These are phyloP conservation scores for Sextonia rubra DNA, from an alignment of 164 flowering plant species.

Conservation along the genomic window DNA sequence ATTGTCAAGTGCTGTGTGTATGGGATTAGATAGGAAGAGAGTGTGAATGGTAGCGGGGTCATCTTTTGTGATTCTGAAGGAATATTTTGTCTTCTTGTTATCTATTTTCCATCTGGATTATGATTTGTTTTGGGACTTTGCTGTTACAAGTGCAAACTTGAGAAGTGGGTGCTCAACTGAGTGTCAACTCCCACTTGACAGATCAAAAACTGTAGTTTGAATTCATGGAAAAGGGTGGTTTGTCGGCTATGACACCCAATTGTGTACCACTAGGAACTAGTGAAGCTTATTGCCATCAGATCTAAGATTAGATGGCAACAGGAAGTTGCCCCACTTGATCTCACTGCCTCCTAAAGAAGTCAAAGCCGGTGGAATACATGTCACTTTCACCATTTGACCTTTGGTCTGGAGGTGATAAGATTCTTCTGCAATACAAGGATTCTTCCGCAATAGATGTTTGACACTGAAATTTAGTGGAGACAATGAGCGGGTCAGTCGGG, in stretches of 20 bases:
- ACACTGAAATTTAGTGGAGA: too few relatives aligned
- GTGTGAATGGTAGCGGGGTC: background rate
- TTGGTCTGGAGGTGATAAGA: background rate
- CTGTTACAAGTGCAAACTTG: background rate
- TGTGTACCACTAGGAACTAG: background rate
- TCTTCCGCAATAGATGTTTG: too few relatives aligned
- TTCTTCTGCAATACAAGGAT: background rate
- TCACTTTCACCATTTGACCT: constrained; percentile 1
- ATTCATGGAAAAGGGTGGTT: background rate
- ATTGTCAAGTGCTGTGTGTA: too few relatives aligned
- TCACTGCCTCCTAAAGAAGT: background rate
- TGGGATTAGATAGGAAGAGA: background rate
- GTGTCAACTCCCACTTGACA: background rate
- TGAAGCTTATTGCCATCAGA: background rate
- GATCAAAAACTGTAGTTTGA: background rate
- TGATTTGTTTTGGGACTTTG: constrained; percentile 3
- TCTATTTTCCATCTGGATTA: background rate
- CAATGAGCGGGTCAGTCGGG: too few relatives aligned
- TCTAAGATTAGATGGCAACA: background rate
- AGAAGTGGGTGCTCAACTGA: background rate
- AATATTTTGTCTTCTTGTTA: too few relatives aligned
- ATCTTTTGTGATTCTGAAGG: background rate
- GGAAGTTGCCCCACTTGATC: background rate
- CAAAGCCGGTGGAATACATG: background rate
- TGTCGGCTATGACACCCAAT: background rate